Conservation (phyloP, 2,329 filamentous ascomycete genomes). For the Beauveria australis region DNA sequence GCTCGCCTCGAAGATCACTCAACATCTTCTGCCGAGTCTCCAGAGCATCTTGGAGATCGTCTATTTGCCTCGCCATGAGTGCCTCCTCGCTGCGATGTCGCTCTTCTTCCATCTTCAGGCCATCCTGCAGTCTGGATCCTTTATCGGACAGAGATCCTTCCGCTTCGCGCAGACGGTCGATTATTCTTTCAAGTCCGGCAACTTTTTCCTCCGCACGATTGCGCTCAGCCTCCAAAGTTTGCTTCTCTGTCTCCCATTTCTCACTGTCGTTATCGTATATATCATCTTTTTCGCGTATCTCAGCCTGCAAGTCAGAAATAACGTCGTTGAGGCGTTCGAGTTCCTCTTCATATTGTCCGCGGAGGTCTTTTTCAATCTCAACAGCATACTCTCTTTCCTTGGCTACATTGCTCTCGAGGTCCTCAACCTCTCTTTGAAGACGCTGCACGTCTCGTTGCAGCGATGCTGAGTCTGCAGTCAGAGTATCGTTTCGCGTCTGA, state of each 20-base stretch:
- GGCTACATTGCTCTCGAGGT: constrained; percentile 40
- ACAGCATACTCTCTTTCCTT: constrained; percentile 50
- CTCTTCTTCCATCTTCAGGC: constrained; percentile 61
- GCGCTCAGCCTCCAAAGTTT: constrained; percentile 56
- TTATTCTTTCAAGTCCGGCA: constrained; percentile 58
- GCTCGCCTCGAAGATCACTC: constrained; percentile 57
- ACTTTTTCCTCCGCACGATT: constrained; percentile 61
- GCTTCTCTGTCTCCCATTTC: constrained; percentile 61
- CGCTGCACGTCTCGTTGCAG: constrained; percentile 55
- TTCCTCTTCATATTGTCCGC: constrained; percentile 34
- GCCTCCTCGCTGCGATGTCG: constrained; percentile 66
- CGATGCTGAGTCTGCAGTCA: constrained; percentile 57
- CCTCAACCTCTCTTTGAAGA: constrained; percentile 36
- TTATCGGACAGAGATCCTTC: constrained; percentile 61
- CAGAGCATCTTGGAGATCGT: constrained; percentile 64
- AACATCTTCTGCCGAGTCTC: constrained; percentile 57
- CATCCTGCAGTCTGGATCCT: constrained; percentile 59
- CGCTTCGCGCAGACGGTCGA: constrained; percentile 59
- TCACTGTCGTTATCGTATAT: constrained; percentile 64
- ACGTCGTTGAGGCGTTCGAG: constrained; percentile 47
- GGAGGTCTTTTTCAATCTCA: constrained; percentile 53
- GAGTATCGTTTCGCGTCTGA: constrained; percentile 58
- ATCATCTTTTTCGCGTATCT: constrained; percentile 61
- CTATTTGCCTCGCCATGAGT: constrained; percentile 62
- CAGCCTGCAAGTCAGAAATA: constrained; percentile 54